Evolutionary conservation across 1,139 yeast genomes (phyloP).

Genomic region (Suzukiozyma palmioleophila): DNA sequence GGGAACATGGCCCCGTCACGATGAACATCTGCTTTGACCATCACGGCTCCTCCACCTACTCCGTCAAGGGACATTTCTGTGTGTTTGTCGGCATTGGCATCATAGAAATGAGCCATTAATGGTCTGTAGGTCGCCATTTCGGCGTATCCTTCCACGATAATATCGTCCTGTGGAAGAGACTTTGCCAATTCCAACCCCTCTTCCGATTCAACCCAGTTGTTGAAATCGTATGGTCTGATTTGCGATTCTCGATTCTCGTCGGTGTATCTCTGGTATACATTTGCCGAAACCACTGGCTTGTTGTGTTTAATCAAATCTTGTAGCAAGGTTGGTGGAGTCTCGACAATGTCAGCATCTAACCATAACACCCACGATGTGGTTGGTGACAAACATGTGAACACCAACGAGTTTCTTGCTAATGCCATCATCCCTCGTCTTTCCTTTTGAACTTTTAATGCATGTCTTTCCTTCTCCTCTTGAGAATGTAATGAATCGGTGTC

Average conservation of each 20-base stretch:
- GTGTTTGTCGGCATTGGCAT: slow-evolving; percentile 53
- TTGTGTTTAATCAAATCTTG: slow-evolving; percentile 87
- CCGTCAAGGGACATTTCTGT: slow-evolving; percentile 86
- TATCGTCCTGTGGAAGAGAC: slow-evolving; percentile 76
- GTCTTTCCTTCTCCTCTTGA: slow-evolving; percentile 75
- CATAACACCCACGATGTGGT: slow-evolving; percentile 92
- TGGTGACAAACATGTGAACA: slow-evolving; percentile 87
- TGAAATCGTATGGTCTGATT: slow-evolving; percentile 88
- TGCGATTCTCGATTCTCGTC: slow-evolving; percentile 53
- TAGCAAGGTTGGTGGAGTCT: slow-evolving; percentile 73
- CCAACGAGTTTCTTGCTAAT: slow-evolving; percentile 82
- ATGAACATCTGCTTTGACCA: slow-evolving; percentile 96
- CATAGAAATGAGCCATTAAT: slow-evolving; percentile 88
- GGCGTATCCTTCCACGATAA: slow-evolving; percentile 85
- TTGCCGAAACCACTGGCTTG: slow-evolving; percentile 85
- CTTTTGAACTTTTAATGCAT: slow-evolving; percentile 71
- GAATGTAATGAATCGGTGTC: slow-evolving; percentile 72
- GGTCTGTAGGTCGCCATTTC: slow-evolving; percentile 94
- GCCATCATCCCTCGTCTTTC: slow-evolving; percentile 90
- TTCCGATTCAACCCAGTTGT: slow-evolving; percentile 94
- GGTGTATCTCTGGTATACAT: slow-evolving; percentile 79
- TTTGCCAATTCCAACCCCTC: slow-evolving; percentile 75
- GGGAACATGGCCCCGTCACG: slow-evolving; percentile 99
- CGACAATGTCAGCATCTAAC: slow-evolving; percentile 92
- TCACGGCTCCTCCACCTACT: slow-evolving; percentile 94